Percentiles rank a stretch among this genome's conserved stretches.
Conservation (phyloP, 148 eudicot species). For the Silene conica region DNA sequence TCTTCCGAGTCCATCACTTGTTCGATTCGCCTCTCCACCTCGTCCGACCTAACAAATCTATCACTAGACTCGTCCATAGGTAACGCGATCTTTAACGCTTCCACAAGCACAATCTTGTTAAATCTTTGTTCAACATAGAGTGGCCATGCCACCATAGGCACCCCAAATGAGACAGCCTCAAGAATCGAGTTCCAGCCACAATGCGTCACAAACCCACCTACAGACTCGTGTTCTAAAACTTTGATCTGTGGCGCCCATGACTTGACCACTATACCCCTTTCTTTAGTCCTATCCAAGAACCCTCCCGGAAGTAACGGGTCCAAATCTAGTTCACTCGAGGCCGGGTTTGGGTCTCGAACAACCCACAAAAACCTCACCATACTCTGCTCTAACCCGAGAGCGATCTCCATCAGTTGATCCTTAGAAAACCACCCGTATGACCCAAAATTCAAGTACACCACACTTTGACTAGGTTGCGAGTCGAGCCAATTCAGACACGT, state of each 20-base stretch:
- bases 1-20: slow-evolving; percentile 32
- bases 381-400: slow-evolving; percentile 7
- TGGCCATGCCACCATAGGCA: slow-evolving; percentile 58
- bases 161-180: slow-evolving; percentile 40
- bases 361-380: slow-evolving; percentile 15
- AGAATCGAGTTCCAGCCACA: slow-evolving; percentile 60
- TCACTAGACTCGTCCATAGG: slow-evolving; percentile 32
- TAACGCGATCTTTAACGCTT: slow-evolving; percentile 35
- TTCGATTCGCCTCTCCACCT: slow-evolving; percentile 37
- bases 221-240: slow-evolving; percentile 30
- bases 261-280: slow-evolving; percentile 36
- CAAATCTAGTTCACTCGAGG: slow-evolving; percentile 21
- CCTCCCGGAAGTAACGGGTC: slow-evolving; percentile 33
- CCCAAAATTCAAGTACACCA: slow-evolving; percentile 13
- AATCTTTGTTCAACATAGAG: slow-evolving; percentile 45
- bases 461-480: slow-evolving; percentile 20
- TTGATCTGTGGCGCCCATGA: slow-evolving; percentile 47
- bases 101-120: slow-evolving; percentile 38
- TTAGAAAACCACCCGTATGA: not conserved
- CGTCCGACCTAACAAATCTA: slow-evolving; percentile 31
- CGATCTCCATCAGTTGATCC: slow-evolving; percentile 7
- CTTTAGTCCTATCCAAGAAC: slow-evolving; percentile 37
- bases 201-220: slow-evolving; percentile 54
- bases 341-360: not conserved
- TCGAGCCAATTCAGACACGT: slow-evolving; percentile 42